Evolutionary conservation across 1,284 basidiomycete genomes (phyloP), one percentile per base, ranked within the genome.

Genomic region (Ceratobasidium theobromae): DNA sequence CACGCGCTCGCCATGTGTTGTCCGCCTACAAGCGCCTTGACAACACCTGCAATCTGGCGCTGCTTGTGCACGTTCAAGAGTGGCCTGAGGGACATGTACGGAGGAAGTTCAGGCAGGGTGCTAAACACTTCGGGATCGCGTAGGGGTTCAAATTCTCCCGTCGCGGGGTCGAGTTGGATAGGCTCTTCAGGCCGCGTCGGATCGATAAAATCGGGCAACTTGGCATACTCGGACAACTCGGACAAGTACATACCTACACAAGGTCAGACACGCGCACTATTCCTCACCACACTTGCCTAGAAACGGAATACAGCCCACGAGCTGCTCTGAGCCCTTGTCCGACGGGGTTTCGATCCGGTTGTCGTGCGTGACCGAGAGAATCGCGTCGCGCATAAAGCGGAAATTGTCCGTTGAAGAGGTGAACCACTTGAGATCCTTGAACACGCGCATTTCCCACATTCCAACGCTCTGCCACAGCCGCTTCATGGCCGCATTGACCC

Each of bases 41-140:
- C 87, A 32, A 89, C 85, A 6, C 81, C 82, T 4, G 92, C 89
- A 58, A 91, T 88, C 69, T 86, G 77, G 28, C 92, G 85, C 73
- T 93, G 89, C 76, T 94, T 93, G 76, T 93, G 89, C 2, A 94
- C 85, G 74, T 93, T 94, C 77, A 94, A 89, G 65, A 94, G 77
- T 1, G 91, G 91, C 70, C 91, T 88, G n/a, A 94, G 82, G 69
- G 86, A 83, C 78, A 92, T 86, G n/a, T 81, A 81, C 0, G 82
- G 74, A 0, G 90, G 90, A 9, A 93, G 81, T 1, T 87, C 82
- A 1, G 84, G 80, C 2, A 93, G 81, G 16, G 85, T 79, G 1
- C 82, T 80, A 74, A 93, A 93, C 14, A 91, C 86, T 70, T 90
- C 87, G 0, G 90, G 88, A 70, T 87, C 86, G 23, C 85, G 82